Evolutionary conservation across 1,284 basidiomycete genomes (phyloP), one percentile per base, ranked within the genome.

Genomic region (Fomes fomentarius): DNA sequence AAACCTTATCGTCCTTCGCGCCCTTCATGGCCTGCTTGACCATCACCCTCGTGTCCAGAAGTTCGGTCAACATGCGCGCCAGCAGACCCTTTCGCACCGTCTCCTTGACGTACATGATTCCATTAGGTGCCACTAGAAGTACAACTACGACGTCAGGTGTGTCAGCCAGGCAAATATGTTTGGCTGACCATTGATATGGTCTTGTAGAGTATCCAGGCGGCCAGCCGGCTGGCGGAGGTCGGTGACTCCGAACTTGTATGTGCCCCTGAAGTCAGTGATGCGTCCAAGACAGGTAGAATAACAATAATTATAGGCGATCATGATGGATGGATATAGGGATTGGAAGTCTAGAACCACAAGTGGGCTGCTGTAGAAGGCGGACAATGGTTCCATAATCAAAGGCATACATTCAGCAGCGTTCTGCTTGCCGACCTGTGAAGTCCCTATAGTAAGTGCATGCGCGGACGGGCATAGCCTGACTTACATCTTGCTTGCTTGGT

Each of bases 241-340:
- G 1, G 85, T 83, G 68, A 91, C 85, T 0, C 96, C 96, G 56
- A 98, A 84, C 71, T 97, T 97, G 72, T 91, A 89, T 15, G 83
- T 83, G 5, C 91, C 94, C 67, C 94, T 89, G 73, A 96, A 98
- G 31, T 87, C 80, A 17, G 81, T 79, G 24, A 94, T 80, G 6
- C 95, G 84, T 3, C 96, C 96, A n/a, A 99, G 78, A 71, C 95
- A 98, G 3, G 96, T 98, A 34, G 95, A 96, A 70, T 93, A 98
- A 68, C 94, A 97, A 69, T 95, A 94, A 70, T 98, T 98, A 76
- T 98, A 96, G 6, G 95, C 96, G 63, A 99, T 97, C 95, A 98
- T 98, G 64, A 98, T 81, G 0, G 93, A 96, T 0, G 97, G 96
- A 68, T 99, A 98, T 26, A 99, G 80, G 2, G 90, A 94, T 68